Conservation (phyloP, 2,329 filamentous ascomycete genomes). For the Westerdykella sp. region DNA sequence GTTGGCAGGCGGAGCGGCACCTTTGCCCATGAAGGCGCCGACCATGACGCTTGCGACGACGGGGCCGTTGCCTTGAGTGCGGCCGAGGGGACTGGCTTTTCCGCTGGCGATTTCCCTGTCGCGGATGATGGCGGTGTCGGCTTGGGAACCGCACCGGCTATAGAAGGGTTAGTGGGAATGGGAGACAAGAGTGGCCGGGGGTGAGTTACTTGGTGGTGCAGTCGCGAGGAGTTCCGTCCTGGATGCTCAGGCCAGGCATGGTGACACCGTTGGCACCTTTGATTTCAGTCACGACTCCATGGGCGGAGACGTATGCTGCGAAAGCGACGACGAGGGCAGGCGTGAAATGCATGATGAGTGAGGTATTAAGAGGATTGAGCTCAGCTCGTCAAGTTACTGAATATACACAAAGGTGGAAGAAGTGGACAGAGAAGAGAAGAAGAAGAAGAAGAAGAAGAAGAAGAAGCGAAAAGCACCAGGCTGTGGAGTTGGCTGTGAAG, state of each 20-base stretch:
- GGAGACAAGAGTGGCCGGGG: neutral
- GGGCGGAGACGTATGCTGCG: conserved; percentile 46
- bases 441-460: too few species aligned
- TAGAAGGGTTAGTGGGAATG: too few species aligned
- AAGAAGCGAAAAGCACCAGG: neutral
- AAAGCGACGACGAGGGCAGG: conserved; percentile 42
- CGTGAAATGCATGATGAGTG: conserved; percentile 45
- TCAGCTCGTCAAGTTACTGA: neutral
- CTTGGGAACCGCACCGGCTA: conserved; percentile 55
- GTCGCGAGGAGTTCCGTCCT: conserved; percentile 62
- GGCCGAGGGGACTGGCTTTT: conserved; percentile 54
- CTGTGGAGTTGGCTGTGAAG: neutral
- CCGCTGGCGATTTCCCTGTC: conserved; percentile 51
- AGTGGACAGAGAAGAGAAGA: neutral
- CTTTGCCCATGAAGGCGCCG: conserved; percentile 51
- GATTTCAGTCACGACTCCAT: conserved; percentile 53
- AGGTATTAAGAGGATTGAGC: neutral
- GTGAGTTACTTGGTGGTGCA: conserved; percentile 46
- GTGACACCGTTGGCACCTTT: conserved; percentile 55
- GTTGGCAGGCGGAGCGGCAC: conserved; percentile 20
- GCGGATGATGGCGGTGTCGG: conserved; percentile 63
- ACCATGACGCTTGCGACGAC: conserved; percentile 56
- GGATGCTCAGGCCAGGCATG: conserved; percentile 58
- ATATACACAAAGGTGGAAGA: neutral
- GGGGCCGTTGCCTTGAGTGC: conserved; percentile 56